Percentiles rank a stretch among this genome's conserved stretches.
These are phyloP conservation scores for Cryphonectria nitschkei DNA, from an alignment of 2,329 filamentous ascomycete genomes.

Conservation along the genomic window DNA sequence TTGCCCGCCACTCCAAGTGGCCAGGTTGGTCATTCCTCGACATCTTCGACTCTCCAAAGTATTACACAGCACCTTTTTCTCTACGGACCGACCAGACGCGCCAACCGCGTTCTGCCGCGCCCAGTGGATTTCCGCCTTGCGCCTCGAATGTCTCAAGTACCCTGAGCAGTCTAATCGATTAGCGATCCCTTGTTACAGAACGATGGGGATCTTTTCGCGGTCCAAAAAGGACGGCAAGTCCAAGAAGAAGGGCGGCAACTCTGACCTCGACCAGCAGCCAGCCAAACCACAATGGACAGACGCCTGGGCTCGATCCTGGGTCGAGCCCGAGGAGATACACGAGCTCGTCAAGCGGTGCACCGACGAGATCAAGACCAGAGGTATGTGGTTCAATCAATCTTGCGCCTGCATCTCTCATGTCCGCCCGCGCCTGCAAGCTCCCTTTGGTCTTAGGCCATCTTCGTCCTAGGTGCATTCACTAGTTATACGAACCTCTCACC, in stretches of 20 bases:
- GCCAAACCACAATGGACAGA: conserved; percentile 83
- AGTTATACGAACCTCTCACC: conserved; percentile 21
- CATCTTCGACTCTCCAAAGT: conserved; percentile 19
- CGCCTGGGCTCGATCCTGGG: conserved; percentile 79
- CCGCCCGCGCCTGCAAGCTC: conserved; percentile 27
- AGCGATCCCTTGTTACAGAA: conserved; percentile 14
- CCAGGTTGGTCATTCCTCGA: conserved; percentile 8
- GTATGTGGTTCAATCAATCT: conserved; percentile 55
- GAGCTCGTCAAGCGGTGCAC: conserved; percentile 86
- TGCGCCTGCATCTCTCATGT: neutral
- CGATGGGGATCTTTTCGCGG: conserved; percentile 57
- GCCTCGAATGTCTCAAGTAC: conserved; percentile 28
- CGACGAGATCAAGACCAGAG: conserved; percentile 89
- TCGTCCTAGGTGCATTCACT: conserved; percentile 25
- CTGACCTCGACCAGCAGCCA: conserved; percentile 56
- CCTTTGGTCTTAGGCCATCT: conserved; percentile 16
- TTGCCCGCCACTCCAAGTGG: conserved; percentile 8
- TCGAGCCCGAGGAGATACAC: conserved; percentile 88
- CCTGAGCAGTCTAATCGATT: conserved; percentile 19
- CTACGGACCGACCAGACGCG: conserved; percentile 14
- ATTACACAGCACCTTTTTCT: conserved; percentile 2
- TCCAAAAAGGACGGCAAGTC: conserved; percentile 71
- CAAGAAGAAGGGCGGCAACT: conserved; percentile 66
- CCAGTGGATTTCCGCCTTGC: conserved; percentile 20
- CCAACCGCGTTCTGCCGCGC: conserved; percentile 23